A percentile compares a stretch with the other conserved stretches of the same genome.
These are phyloP conservation scores for Suillus weaverae DNA, from an alignment of 768 basidiomycete species.

Conservation along the genomic window DNA sequence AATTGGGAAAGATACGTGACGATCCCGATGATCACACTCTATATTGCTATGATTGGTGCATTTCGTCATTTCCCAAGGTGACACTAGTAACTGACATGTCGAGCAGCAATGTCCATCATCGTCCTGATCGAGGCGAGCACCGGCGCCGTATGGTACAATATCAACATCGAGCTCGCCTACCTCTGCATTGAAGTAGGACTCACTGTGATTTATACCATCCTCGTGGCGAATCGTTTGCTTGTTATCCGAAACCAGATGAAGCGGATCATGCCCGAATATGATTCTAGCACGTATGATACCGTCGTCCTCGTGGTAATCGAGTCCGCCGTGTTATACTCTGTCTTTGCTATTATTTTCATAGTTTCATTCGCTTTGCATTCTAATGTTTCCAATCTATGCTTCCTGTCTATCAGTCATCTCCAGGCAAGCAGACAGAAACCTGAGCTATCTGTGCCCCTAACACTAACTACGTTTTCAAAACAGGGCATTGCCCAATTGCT, in stretches of 20 bases:
- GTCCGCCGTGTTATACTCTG: constrained; percentile 26
- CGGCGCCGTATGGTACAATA: constrained; percentile 22
- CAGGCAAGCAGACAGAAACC: constrained; percentile 21
- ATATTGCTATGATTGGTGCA: constrained; percentile 17
- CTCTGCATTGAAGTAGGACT: constrained; percentile 30
- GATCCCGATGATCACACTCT: constrained; percentile 17
- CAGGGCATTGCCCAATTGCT: constrained; percentile 35
- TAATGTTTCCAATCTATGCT: constrained; percentile 30
- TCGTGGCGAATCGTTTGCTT: constrained; percentile 32
- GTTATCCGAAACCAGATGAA: constrained; percentile 18
- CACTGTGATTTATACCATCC: constrained; percentile 31
- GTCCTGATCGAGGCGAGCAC: constrained; percentile 17
- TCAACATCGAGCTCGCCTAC: constrained; percentile 27
- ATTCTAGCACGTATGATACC: constrained; percentile 18
- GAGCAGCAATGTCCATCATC: constrained; percentile 19
- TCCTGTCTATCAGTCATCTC: constrained; percentile 32
- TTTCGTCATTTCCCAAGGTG: not conserved
- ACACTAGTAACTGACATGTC: not conserved
- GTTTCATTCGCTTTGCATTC: constrained; percentile 19
- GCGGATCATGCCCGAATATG: constrained; percentile 12
- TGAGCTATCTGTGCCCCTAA: no score
- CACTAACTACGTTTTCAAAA: not conserved
- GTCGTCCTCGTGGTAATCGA: constrained; percentile 34
- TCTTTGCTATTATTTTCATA: constrained; percentile 28
- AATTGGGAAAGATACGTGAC: constrained; percentile 13